phyloP scores from a whole-genome alignment of 2,329 filamentous ascomycete genomes.

The Rhytidhysteron rufulum region DNA sequence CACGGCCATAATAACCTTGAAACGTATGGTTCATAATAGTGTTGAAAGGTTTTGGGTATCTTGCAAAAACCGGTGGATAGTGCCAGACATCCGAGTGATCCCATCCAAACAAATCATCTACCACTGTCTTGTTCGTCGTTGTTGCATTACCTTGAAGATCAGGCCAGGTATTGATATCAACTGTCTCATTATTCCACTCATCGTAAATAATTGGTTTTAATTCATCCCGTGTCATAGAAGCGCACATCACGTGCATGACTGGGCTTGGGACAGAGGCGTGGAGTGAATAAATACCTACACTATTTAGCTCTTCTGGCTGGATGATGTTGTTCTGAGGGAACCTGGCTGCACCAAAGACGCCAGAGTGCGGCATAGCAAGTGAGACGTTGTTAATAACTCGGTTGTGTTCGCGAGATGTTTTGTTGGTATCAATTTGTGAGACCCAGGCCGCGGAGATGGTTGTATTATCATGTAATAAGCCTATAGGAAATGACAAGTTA shows the following conservation, averaged over 20 bases:
- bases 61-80: constrained; percentile 41
- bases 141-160: constrained; percentile 18
- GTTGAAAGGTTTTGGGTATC: constrained; percentile 59
- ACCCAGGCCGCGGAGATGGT: constrained; percentile 70
- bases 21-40: constrained; percentile 46
- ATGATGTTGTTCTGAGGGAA: constrained; percentile 62
- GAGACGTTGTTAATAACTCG: constrained; percentile 72
- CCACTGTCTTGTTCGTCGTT: constrained; percentile 41
- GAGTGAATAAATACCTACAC: constrained; percentile 66
- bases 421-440: constrained; percentile 53
- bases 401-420: constrained; percentile 46
- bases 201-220: constrained; percentile 63
- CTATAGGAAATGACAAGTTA: not conserved
- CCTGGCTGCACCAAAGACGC: constrained; percentile 62
- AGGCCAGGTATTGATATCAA: constrained; percentile 22
- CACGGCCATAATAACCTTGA: constrained; percentile 31
- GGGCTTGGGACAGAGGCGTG: constrained; percentile 68
- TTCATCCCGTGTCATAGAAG: constrained; percentile 58
- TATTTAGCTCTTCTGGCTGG: constrained; percentile 59
- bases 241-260: constrained; percentile 68
- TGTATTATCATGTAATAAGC: constrained; percentile 66
- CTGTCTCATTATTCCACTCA: constrained; percentile 49
- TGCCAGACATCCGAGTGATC: constrained; percentile 50
- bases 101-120: constrained; percentile 71
- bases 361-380: constrained; percentile 71